Conservation (phyloP, 2,329 filamentous ascomycete species). For the Fusarium palustre region DNA sequence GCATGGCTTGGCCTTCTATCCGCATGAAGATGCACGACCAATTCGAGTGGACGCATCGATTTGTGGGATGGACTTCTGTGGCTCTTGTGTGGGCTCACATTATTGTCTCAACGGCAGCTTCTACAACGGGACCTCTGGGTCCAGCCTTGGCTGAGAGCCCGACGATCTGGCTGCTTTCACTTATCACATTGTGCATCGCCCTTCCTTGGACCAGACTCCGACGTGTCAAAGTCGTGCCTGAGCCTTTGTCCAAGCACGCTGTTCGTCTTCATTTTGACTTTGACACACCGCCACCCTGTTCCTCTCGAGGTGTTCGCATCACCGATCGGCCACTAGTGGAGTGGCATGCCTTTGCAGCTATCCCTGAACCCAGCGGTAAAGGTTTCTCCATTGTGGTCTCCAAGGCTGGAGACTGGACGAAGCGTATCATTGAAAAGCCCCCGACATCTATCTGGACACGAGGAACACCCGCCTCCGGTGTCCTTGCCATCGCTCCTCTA, state of each 20-base stretch:
- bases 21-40: constrained; percentile 64
- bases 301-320: constrained; percentile 58
- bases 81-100: constrained; percentile 70
- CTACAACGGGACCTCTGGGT: constrained; percentile 9
- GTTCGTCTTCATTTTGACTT: constrained; percentile 75
- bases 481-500: constrained; percentile 28
- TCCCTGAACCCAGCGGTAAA: constrained; percentile 63
- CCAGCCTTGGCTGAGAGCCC: constrained; percentile 19
- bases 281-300: constrained; percentile 56
- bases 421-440: constrained; percentile 66
- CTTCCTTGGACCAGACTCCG: constrained; percentile 71
- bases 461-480: constrained; percentile 69
- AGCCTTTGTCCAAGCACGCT: constrained; percentile 75
- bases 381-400: constrained; percentile 74
- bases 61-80: constrained; percentile 72
- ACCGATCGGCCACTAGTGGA: constrained; percentile 70
- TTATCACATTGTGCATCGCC: constrained; percentile 29
- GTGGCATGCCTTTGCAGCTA: constrained; percentile 77
- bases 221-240: constrained; percentile 69
- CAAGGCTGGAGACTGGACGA: constrained; percentile 77
- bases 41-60: constrained; percentile 76
- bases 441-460: constrained; percentile 71
- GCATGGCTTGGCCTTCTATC: constrained; percentile 43
- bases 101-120: constrained; percentile 63
- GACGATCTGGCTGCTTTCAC: constrained; percentile 13